Conservation (phyloP, 2,329 filamentous ascomycete genomes). For the Myriosclerotinia duriaeana region DNA sequence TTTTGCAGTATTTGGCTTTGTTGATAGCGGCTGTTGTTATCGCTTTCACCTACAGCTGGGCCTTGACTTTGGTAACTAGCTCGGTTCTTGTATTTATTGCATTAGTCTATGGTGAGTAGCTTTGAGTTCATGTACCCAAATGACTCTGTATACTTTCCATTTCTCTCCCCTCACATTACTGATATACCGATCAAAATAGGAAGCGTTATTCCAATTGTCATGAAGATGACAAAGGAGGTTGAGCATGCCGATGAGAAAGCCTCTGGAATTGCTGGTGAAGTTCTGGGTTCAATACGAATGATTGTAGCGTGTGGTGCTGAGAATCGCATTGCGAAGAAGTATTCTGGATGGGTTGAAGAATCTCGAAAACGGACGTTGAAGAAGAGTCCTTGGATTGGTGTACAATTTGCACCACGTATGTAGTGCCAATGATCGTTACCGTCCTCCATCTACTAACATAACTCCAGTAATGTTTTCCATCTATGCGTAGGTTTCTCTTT, state of each 20-base stretch:
- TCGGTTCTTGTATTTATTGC: slow-evolving; percentile 57
- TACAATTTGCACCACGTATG: slow-evolving; percentile 51
- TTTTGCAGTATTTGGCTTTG: slow-evolving; percentile 56
- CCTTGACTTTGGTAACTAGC: slow-evolving; percentile 58
- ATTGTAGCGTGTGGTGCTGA: slow-evolving; percentile 63
- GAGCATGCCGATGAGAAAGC: slow-evolving; percentile 55
- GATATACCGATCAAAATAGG: neutral
- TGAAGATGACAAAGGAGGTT: slow-evolving; percentile 51
- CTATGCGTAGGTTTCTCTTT: slow-evolving; percentile 31
- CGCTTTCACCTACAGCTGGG: slow-evolving; percentile 58
- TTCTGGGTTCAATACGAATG: slow-evolving; percentile 60
- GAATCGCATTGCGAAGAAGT: slow-evolving; percentile 52
- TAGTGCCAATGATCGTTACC: neutral
- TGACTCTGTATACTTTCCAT: neutral
- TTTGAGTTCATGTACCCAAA: neutral
- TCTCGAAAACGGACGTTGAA: slow-evolving; percentile 51
- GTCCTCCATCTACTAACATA: slow-evolving; percentile 8
- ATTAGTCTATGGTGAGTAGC: slow-evolving; percentile 45
- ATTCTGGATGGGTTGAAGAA: slow-evolving; percentile 55
- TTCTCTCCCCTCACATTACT: neutral
- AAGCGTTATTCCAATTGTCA: slow-evolving; percentile 54
- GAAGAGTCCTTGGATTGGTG: slow-evolving; percentile 51
- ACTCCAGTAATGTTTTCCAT: slow-evolving; percentile 42
- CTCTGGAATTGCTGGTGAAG: slow-evolving; percentile 59
- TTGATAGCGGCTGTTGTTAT: slow-evolving; percentile 55